These are phyloP conservation scores for Suillus clintonianus DNA, from an alignment of 768 basidiomycete genomes.

Conservation along the genomic window DNA sequence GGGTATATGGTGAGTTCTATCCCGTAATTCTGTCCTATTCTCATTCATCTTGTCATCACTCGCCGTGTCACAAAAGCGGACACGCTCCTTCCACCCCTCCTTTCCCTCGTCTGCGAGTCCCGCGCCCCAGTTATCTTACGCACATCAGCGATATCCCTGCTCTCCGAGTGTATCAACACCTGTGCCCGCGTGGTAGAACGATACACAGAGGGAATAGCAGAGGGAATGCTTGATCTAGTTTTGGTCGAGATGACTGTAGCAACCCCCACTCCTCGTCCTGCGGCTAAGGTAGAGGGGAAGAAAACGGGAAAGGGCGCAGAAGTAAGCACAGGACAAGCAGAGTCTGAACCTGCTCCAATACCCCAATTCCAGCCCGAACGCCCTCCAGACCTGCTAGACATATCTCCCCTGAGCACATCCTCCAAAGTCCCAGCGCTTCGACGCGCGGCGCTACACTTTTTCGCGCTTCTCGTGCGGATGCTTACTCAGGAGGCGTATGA, in stretches of 20 bases:
- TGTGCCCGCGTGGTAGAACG: slow-evolving; percentile 61
- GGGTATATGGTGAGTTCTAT: slow-evolving; percentile 60
- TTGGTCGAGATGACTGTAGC: slow-evolving; percentile 53
- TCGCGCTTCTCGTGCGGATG: slow-evolving; percentile 68
- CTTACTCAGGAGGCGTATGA: slow-evolving; percentile 55
- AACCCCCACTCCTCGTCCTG: slow-evolving; percentile 15
- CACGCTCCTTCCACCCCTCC: slow-evolving; percentile 71
- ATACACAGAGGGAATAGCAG: slow-evolving; percentile 62
- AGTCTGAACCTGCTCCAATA: slow-evolving; percentile 55
- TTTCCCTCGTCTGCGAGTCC: slow-evolving; percentile 56
- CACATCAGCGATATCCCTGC: slow-evolving; percentile 64
- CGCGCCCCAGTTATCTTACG: slow-evolving; percentile 75
- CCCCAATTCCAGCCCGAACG: not conserved
- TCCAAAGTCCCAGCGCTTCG: slow-evolving; percentile 78
- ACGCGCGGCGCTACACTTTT: slow-evolving; percentile 84
- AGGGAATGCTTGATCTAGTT: slow-evolving; percentile 76
- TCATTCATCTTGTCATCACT: not conserved
- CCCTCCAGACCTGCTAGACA: not conserved
- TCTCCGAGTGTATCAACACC: slow-evolving; percentile 72
- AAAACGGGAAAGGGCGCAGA: slow-evolving; percentile 9
- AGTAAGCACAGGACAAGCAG: slow-evolving; percentile 39
- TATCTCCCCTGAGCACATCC: slow-evolving; percentile 26
- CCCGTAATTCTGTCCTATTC: not conserved
- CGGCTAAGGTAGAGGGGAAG: slow-evolving; percentile 14
- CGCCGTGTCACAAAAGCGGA: slow-evolving; percentile 49